Base-by-base conservation (phyloP, 163 green algal species). In the Volvox carteri region DNA sequence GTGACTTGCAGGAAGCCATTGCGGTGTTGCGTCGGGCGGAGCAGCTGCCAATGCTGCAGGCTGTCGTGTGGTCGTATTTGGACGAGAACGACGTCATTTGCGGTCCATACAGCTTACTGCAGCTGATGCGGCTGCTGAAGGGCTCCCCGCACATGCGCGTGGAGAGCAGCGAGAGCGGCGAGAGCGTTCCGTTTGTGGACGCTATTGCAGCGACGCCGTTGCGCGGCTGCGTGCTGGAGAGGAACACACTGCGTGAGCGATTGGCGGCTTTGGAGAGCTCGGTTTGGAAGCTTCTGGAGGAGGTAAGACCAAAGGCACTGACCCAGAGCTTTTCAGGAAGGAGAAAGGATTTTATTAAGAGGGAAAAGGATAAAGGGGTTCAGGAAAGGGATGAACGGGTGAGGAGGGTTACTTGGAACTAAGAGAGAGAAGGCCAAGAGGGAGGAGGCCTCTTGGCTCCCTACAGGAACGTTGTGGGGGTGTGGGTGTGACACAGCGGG, bases 21-120 rank as follows among this genome's bases (percentile, higher is more conserved):
- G 60, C 41, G 0, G 41, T 78, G 39, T 28, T 89, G 84, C 72
- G 84, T 7, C 54, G 84, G 2, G 56, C 72, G 4, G 72, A 89
- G 72, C 39, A 76, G 72, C 70, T 89, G 72, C 70, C 54, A 1
- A 41, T 41, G 19, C 30, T 84, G 54, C 42, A 41, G 21, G 18
- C 37, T 0, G 35, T 30, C 7, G 54, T 78, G 6, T 89, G 72
- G 72, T 78, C 37, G 5, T 89, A 77, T 52, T 41, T 84, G 72
- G 70, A 84, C 28, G 84, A 84, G 33, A 75, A 70, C 25, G 72
- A 89, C 54, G 42, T 74, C 41, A 84, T 84, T 28, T 37, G 18
- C 68, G 84, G 84, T 44, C 72, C 72, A n/a, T 89, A 75, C 84
- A 84, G 70, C 54, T 56, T 84, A 41, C 54, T 89, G 72, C 72